Evolutionary conservation across 352 stramenopile genomes (phyloP), one percentile per base, ranked within the genome.

Genomic region (Globisporangium abappressorium): DNA sequence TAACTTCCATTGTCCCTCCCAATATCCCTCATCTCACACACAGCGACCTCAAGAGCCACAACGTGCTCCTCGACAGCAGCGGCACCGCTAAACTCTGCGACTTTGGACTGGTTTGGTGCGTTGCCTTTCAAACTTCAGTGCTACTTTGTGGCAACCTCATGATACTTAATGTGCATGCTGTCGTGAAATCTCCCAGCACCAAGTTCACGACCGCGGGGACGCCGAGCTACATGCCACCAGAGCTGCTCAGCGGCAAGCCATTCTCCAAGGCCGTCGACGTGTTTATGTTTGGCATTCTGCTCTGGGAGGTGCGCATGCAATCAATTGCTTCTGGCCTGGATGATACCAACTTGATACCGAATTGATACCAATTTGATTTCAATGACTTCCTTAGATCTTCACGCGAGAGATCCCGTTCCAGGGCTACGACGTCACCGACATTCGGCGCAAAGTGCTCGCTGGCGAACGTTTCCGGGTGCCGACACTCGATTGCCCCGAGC

Each of bases 241-340:
- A 98, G 72, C 79, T 98, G 2, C 74, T 98, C 22, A 82, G 71
- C 26, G 82, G 85, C 11, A 82, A 81, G 7, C 75, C 88, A 0
- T 98, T 97, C 66, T 96, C 85, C 30, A 97, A 95, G 66, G 81
- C 78, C 0, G 91, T 98, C 38, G 92, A 98, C 68, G 90, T 97
- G 22, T 98, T 94, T 75, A 97, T 96, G 73, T 98, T 97, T 75
- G 93, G 91, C 15, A 80, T 98, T 54, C 73, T 98, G 26, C 67
- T 98, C 7, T 98, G 91, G 90, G 93, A 98, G 78, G 77, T 85
- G 57, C n/a, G 59, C 30, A 55, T 55, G 20, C n/a, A 28, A 28
- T 28, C 18, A 26, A 11, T 15, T 46, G 28, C 24, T 34, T 26
- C 6, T 43, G 26, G 5, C 28, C 18, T 60, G 18, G 22, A 36